A percentile compares a stretch with the other conserved stretches of the same genome.
phyloP scores from a whole-genome alignment of 306 rosid species.

The Castanospermum australe region DNA sequence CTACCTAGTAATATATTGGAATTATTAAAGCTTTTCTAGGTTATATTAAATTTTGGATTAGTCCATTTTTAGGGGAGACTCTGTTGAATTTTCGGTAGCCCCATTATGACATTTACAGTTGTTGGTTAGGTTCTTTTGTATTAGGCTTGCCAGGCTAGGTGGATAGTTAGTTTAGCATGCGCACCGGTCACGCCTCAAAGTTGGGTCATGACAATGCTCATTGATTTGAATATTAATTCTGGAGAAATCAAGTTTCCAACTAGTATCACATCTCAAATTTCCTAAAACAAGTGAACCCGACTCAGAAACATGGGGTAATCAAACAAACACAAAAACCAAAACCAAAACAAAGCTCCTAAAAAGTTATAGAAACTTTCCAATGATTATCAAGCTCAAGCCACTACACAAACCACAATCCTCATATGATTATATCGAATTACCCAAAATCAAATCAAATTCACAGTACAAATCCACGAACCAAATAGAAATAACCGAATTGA shows the following conservation, averaged over 20 bases:
- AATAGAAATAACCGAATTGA: conserved; percentile 39
- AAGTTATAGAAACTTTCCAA: neutral
- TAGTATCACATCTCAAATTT: neutral
- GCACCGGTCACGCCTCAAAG: no score
- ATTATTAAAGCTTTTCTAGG: no score
- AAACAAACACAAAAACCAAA: neutral
- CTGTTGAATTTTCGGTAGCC: no score
- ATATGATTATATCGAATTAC: neutral
- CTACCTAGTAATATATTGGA: no score
- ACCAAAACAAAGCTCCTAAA: neutral
- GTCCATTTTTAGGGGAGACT: no score
- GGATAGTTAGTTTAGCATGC: no score
- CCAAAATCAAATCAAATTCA: neutral
- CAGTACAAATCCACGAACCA: neutral
- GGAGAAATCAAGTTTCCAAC: neutral
- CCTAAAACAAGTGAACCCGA: neutral
- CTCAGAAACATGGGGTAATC: no score
- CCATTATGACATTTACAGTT: no score
- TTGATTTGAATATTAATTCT: neutral
- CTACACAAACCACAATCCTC: neutral
- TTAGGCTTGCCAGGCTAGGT: no score
- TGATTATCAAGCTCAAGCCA: neutral
- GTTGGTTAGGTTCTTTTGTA: no score
- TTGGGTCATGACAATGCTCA: no score
- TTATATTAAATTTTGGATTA: no score